A percentile compares a stretch with the other conserved stretches of the same genome.
Evolutionary conservation across 73 alveolate genomes (phyloP).

Genomic region (Tetrahymena borealis): DNA sequence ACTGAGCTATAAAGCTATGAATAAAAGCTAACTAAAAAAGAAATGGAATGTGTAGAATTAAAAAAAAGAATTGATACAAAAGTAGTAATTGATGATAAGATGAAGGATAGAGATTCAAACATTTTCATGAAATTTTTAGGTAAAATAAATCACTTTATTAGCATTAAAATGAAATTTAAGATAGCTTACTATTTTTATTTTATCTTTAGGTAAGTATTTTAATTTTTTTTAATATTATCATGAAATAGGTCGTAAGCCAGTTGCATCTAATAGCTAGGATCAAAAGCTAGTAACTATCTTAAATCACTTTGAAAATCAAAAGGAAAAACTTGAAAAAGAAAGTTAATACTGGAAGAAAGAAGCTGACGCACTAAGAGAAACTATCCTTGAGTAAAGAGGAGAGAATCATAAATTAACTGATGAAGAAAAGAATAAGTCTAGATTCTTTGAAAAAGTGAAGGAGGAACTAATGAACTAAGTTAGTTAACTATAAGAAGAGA

Average conservation of each 20-base stretch:
- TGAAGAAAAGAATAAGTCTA: neutral
- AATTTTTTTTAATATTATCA: neutral
- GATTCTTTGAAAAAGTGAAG: neutral
- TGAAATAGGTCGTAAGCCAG: neutral
- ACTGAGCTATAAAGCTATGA: neutral
- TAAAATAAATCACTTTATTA: neutral
- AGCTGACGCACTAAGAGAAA: neutral
- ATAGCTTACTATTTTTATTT: neutral
- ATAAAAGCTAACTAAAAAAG: neutral
- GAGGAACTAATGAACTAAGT: neutral
- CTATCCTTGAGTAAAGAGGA: neutral
- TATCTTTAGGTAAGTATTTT: neutral
- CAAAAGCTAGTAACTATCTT: neutral
- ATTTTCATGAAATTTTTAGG: neutral
- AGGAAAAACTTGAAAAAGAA: neutral
- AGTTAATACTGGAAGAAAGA: neutral
- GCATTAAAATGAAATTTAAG: too few species aligned
- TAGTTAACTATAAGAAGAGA: neutral
- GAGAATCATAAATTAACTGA: neutral
- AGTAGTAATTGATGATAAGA: neutral
- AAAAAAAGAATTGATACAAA: neutral
- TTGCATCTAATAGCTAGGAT: neutral
- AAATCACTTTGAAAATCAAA: neutral
- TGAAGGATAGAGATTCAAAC: neutral
- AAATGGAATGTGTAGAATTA: neutral